Evolutionary conservation across 139 green algal species (phyloP), one percentile per base, ranked within the genome.

Genomic region (Astrephomene gubernaculifera): DNA sequence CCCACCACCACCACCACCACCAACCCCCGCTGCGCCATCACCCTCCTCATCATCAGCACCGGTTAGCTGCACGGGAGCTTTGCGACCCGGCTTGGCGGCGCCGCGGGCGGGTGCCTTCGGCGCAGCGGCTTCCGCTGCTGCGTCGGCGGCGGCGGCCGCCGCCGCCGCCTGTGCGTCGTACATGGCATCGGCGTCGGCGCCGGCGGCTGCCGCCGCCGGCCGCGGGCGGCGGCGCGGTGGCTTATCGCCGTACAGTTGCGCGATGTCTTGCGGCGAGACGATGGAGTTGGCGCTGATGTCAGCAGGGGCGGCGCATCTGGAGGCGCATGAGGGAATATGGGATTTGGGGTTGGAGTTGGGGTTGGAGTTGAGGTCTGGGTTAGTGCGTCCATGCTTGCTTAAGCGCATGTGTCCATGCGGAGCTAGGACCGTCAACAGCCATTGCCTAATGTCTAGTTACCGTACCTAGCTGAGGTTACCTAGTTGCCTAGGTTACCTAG

Each of bases 161-260:
- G 31, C 39, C 76, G 76, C 76, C 21, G 60, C 76, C 76, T 61
- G 57, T 19, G 57, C 60, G 6, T 44, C 27, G 60, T 83, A 83
- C n/a, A 83, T 71, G 22, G 60, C 29, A 43, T 83, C 76, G 60
- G 53, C 76, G 43, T 83, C 76, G 31, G 53, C 76, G 43, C 72
- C 76, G 31, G 76, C 76, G 35, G 38, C 54, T 1, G 74, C 75
- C 29, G 17, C 54, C 4, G 57, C 60, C 29, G 49, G 29, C 10
- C 45, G 54, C 27, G 36, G 76, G n/a, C 19, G 41, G 21, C 76
- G 60, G 4, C 60, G 60, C 25, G 36, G 60, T n/a, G 76, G 53
- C 17, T n/a, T 10, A 60, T 36, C 39, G 43, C 79, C 79, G 79
- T 85, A 85, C 63, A 85, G 31, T 44, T 43, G 33, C 43, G 7